Evolutionary conservation across 345 rosid species (phyloP).

Genomic region (Nephelium lappaceum): DNA sequence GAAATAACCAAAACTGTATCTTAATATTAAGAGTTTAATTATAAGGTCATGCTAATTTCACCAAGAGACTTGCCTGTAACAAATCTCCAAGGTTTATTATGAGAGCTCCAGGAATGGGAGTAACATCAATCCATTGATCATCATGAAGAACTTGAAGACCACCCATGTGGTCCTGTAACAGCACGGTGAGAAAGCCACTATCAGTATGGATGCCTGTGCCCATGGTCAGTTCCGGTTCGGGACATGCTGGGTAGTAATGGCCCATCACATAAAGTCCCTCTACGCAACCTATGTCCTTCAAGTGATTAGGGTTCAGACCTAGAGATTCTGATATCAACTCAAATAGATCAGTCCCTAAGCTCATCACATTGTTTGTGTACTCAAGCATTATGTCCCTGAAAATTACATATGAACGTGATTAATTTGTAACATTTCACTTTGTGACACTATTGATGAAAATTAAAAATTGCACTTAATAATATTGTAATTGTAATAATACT

Average conservation of each 20-base stretch:
- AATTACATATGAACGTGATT: too few species aligned
- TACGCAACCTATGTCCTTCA: slow-evolving; percentile 26
- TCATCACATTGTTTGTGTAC: slow-evolving; percentile 16
- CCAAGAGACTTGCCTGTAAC: slow-evolving; percentile 18
- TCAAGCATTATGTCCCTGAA: slow-evolving; percentile 15
- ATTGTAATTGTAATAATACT: too few species aligned
- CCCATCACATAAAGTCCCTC: slow-evolving; percentile 20
- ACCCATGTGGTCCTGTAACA: slow-evolving; percentile 19
- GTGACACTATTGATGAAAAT: background rate
- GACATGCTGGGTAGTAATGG: slow-evolving; percentile 42
- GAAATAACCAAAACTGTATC: background rate
- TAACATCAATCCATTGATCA: slow-evolving; percentile 25
- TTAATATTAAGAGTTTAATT: background rate
- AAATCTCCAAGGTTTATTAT: slow-evolving; percentile 35
- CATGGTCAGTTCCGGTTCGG: slow-evolving; percentile 35
- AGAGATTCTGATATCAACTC: slow-evolving; percentile 33
- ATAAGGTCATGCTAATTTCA: background rate
- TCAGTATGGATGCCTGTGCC: slow-evolving; percentile 33
- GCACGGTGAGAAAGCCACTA: slow-evolving; percentile 14
- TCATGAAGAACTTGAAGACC: slow-evolving; percentile 35
- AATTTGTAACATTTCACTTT: background rate
- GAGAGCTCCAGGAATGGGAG: slow-evolving; percentile 22
- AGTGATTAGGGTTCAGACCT: slow-evolving; percentile 24
- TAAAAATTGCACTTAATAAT: too few species aligned
- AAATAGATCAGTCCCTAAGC: slow-evolving; percentile 11